Percentiles rank a stretch among this genome's conserved stretches.
These are phyloP conservation scores for Penicillium sp. DNA, from an alignment of 2,329 filamentous ascomycete genomes.

Conservation along the genomic window DNA sequence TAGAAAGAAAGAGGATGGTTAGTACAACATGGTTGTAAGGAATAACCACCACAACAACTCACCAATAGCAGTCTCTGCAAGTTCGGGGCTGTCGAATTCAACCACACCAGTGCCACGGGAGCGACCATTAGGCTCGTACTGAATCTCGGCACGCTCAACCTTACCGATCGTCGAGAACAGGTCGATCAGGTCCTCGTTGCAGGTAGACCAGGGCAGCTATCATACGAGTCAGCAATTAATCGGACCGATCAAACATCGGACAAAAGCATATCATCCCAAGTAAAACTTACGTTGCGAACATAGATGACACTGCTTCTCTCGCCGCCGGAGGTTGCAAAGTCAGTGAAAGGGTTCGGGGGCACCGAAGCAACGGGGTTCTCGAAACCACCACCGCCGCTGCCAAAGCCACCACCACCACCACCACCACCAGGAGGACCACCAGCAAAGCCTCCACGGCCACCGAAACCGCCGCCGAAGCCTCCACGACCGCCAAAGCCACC, in stretches of 20 bases:
- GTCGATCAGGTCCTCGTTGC: constrained; percentile 95
- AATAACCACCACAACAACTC: constrained; percentile 39
- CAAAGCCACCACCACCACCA: constrained; percentile 44
- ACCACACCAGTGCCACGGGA: constrained; percentile 97
- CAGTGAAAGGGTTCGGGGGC: constrained; percentile 85
- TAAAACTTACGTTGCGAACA: constrained; percentile 85
- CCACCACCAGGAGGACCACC: constrained; percentile 36
- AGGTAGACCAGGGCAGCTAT: constrained; percentile 97
- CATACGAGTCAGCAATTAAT: constrained; percentile 7
- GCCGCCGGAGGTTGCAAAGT: constrained; percentile 84
- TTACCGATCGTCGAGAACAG: constrained; percentile 98
- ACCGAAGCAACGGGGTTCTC: constrained; percentile 56
- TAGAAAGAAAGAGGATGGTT: constrained; percentile 36
- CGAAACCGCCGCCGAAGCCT: constrained; percentile 57
- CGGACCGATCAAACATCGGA: not conserved
- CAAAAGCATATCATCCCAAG: not conserved
- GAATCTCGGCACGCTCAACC: constrained; percentile 97
- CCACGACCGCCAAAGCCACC: constrained; percentile 62
- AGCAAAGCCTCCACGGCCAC: constrained; percentile 55
- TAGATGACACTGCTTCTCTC: constrained; percentile 87
- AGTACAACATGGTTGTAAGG: constrained; percentile 27
- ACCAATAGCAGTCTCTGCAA: constrained; percentile 88
- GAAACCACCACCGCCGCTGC: constrained; percentile 46
- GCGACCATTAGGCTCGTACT: constrained; percentile 95
- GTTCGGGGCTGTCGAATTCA: constrained; percentile 81